Base-by-base conservation (phyloP, 2,329 filamentous ascomycete genomes). In the Tolypocladium tropicale region DNA sequence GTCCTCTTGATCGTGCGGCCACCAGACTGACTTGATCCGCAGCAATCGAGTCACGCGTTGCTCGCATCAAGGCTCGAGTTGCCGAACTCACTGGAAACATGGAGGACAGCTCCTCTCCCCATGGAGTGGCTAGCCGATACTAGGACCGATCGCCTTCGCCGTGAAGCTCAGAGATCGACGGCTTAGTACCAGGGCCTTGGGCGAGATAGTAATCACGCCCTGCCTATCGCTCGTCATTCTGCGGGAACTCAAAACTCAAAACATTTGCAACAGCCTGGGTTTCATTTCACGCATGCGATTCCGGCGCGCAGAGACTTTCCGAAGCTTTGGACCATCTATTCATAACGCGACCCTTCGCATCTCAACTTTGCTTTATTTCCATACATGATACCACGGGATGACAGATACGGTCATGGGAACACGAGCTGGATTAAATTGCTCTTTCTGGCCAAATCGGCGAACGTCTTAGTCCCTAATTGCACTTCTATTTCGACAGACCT, bases 41-140 rank as follows among this genome's bases (percentile, higher is more conserved):
- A 95, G 90, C 92, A 37, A 97, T 97, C 66, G 94, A 99, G 72
- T 92, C 91, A 52, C 89, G 94, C 62, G 94, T 97, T 58, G 94
- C 94, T 52, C 89, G 94, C 60, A 99, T 99, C 80, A 97, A 96
- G 76, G 94, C 94, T 58, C 87, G 94, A 59, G 94, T 99, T 57
- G 94, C 94, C 54, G 91, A 96, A 71, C 75, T 99, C 64, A 99
- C 94, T 2, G 88, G 88, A 64, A 89, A 89, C 71, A 89, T 89
- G 81, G 88, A 93, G 66, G 77, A 73, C 48, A 70, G 70, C 36
- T 67, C 64, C 43, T 69, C 67, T 7, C 75, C 79, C 30, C 63
- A 67, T 25, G 53, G 62, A 36, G 50, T 58, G 41, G 52, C 60
- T 21, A 63, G 61, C 46, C 63, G 60, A 46, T 64, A 59, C 61